Conservation (phyloP, 1,139 yeast genomes). For the Hanseniaspora sp. region DNA sequence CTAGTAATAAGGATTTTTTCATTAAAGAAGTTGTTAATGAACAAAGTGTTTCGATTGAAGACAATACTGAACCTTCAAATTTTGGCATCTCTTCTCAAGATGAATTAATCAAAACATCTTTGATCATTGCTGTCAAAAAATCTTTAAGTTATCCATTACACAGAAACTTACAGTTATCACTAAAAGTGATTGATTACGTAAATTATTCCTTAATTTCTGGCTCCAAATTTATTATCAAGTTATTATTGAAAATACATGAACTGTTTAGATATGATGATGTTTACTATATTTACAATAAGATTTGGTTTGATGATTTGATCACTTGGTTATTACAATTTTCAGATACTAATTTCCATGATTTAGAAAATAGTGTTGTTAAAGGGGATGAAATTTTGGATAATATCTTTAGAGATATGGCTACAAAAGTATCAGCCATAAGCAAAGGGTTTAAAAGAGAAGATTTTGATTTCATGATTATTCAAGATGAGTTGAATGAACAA, state of each 20-base stretch:
- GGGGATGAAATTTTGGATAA: slow-evolving; percentile 36
- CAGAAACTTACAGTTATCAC: slow-evolving; percentile 51
- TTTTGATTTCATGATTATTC: slow-evolving; percentile 21
- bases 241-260: slow-evolving; percentile 52
- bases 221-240: slow-evolving; percentile 49
- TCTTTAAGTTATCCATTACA: slow-evolving; percentile 72
- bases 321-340: slow-evolving; percentile 59
- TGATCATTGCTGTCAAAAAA: slow-evolving; percentile 55
- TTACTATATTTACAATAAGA: slow-evolving; percentile 75
- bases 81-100: background rate
- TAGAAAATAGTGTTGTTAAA: slow-evolving; percentile 46
- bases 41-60: background rate
- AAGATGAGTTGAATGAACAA: slow-evolving; percentile 22
- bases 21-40: slow-evolving; percentile 12
- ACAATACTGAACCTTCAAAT: background rate
- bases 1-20: slow-evolving; percentile 3
- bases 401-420: slow-evolving; percentile 17
- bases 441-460: slow-evolving; percentile 4
- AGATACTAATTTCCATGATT: slow-evolving; percentile 32
- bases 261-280: slow-evolving; percentile 75
- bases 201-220: slow-evolving; percentile 58
- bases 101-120: slow-evolving; percentile 32
- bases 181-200: slow-evolving; percentile 66
- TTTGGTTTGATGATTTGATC: slow-evolving; percentile 70
- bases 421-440: slow-evolving; percentile 25